Evolutionary conservation across 768 basidiomycete genomes (phyloP), one percentile per base, ranked within the genome.

Genomic region (Inosperma sp.): DNA sequence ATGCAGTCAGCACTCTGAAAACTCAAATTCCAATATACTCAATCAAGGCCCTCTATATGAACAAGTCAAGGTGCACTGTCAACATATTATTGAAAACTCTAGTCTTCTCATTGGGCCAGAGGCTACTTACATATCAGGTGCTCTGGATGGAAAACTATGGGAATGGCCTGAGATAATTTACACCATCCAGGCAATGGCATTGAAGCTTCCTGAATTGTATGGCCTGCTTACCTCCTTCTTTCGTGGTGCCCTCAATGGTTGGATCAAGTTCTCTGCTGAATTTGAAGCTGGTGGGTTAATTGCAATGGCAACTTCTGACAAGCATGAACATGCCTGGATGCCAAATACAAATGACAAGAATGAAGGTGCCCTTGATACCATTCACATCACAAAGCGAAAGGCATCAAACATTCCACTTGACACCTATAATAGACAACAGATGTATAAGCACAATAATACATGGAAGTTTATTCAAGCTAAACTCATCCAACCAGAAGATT

Each of bases 331-430:
- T 17, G 61, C 63, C 12, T 68, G 56, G 54, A 58, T 70, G 55
- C 62, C 64, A 9, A 9, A 64, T 2, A 66, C 64, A 17, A 70
- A 68, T 53, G 64, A 69, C 50, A 53, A 52, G 0, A 67, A 67
- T 52, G 67, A 70, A 58, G 62, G 67, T 7, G 52, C 52, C 3
- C 53, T 69, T 13, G 62, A 66, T 3, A 26, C 43, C 3, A 60
- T 57, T 35, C 57, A 62, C 16, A 54, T 62, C 5, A 9, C 37
- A 9, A 49, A 62, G 13, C 55, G 57, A 5, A 29, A 48, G 3
- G 49, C 56, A 27, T 64, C 65, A 6, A 17, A 41, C 3, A 22
- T 59, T 17, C 53, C 59, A 2, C 29, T 65, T 16, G 53, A 48
- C 19, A 57, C 57, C 33, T 61, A 56, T 53, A 68, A 67, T 57